Base-by-base conservation (phyloP, 163 green algal genomes). In the Scenedesmus sp. region DNA sequence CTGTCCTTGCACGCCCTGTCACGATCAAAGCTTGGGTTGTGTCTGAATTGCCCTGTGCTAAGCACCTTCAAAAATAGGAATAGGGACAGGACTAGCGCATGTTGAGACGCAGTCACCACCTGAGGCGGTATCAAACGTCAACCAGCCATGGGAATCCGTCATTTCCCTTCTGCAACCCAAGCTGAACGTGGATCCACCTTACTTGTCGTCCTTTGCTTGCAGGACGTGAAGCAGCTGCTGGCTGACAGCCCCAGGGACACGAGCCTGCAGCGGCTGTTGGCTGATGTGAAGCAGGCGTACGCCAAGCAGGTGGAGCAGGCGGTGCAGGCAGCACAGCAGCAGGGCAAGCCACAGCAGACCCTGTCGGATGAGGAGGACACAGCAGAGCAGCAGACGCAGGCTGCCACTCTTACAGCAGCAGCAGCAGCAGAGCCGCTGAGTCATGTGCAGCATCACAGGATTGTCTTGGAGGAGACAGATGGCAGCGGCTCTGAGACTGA, bases 401-500 rank as follows among this genome's bases (percentile, higher is more conserved):
- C 24, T 40, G 43, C 43, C 1, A 13, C 20, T 24, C 42, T 20
- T 73, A 30, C 37, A 84, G 43, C 73, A 87, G 78, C 87, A 91
- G 53, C 37, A n/a, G 86, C 13, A 24, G 85, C 12, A 9, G 70
- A 59, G 73, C 15, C 53, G 22, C 35, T 78, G 9, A 80, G 18
- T n/a, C 37, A 43, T 16, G 86, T 91, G 43, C 30, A 83, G 56
- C 56, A 30, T 13, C 51, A 73, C 53, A 61, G 40, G 26, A 91
- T 91, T 46, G 51, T 91, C 4, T 87, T 91, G 42, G 87, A 91
- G 51, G 87, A 91, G 37, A 87, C 87, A 40, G 87, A 91, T 49
- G 87, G 42, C 53, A 81, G 56, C 42, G 83, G 16, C 16, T 87
- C 82, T 24, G 79, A 72, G 10, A 43, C 35, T 44, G 76, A 68